A percentile compares a stretch with the other conserved stretches of the same genome.
These are phyloP conservation scores for Cymodocea nodosa DNA, from an alignment of 116 monocot species.

Conservation along the genomic window DNA sequence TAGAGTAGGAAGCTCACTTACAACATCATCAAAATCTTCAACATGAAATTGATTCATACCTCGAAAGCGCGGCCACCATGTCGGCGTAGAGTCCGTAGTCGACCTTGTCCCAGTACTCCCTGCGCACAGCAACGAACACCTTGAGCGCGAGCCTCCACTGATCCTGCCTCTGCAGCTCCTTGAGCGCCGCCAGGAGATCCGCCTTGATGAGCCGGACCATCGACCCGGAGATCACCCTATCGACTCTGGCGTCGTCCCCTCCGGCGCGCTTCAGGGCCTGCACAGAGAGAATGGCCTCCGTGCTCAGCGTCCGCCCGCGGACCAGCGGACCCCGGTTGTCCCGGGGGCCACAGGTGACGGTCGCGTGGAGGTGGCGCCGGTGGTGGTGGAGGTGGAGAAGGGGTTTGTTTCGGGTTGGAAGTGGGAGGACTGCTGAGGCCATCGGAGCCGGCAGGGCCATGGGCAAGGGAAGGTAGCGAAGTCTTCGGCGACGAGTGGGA, in stretches of 20 bases:
- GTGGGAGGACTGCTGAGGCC: no score
- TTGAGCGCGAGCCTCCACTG: slow-evolving; percentile 44
- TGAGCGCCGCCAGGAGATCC: slow-evolving; percentile 58
- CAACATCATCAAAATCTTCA: background rate
- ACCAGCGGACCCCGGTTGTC: slow-evolving; percentile 65
- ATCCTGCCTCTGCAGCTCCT: slow-evolving; percentile 61
- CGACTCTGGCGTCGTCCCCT: slow-evolving; percentile 4
- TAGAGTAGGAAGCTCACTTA: background rate
- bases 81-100: slow-evolving; percentile 47
- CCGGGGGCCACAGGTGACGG: slow-evolving; percentile 60
- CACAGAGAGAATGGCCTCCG: slow-evolving; percentile 82
- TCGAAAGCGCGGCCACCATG: slow-evolving; percentile 34
- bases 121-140: slow-evolving; percentile 38
- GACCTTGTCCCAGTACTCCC: slow-evolving; percentile 41
- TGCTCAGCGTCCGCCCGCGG: slow-evolving; percentile 77
- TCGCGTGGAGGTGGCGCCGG: background rate
- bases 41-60: background rate
- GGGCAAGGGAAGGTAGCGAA: no score
- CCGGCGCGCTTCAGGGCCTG: slow-evolving; percentile 77
- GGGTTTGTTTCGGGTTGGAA: background rate
- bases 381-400: background rate
- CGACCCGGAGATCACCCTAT: slow-evolving; percentile 14
- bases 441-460: no score
- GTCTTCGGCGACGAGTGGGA: no score
- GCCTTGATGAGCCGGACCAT: slow-evolving; percentile 50